These are phyloP conservation scores for Syzygium malaccense DNA, from an alignment of 441 rosid genomes.

Conservation along the genomic window DNA sequence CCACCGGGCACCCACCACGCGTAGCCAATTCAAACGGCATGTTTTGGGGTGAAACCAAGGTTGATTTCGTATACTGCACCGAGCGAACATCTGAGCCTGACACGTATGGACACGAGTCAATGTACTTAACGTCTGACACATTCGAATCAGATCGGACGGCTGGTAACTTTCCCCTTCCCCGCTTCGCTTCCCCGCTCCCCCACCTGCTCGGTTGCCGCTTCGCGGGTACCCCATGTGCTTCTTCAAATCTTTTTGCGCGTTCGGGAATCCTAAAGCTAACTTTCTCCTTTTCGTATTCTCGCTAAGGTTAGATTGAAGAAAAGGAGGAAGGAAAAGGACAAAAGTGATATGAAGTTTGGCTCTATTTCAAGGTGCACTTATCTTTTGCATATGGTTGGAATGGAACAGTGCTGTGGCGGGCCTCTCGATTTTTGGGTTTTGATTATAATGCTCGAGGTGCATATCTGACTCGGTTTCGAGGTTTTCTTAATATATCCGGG, in stretches of 20 bases:
- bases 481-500: too few relatives aligned
- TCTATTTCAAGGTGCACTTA: not conserved
- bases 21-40: not conserved
- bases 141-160: not conserved
- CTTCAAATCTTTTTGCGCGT: not conserved
- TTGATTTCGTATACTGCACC: conserved; percentile 8
- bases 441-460: not conserved
- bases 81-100: conserved; percentile 1
- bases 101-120: not conserved
- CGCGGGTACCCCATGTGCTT: not conserved
- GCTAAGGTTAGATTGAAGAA: not conserved
- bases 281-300: not conserved
- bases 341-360: not conserved
- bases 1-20: not conserved
- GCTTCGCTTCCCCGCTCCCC: not conserved
- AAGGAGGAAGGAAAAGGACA: not conserved
- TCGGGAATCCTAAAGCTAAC: not conserved
- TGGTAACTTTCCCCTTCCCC: not conserved
- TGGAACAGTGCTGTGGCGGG: not conserved
- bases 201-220: not conserved
- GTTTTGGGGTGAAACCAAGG: conserved; percentile 25
- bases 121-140: not conserved
- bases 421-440: not conserved
- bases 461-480: not conserved
- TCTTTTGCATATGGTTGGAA: not conserved